phyloP scores from a whole-genome alignment of 2,329 filamentous ascomycete species.

The Fusarium sp. region DNA sequence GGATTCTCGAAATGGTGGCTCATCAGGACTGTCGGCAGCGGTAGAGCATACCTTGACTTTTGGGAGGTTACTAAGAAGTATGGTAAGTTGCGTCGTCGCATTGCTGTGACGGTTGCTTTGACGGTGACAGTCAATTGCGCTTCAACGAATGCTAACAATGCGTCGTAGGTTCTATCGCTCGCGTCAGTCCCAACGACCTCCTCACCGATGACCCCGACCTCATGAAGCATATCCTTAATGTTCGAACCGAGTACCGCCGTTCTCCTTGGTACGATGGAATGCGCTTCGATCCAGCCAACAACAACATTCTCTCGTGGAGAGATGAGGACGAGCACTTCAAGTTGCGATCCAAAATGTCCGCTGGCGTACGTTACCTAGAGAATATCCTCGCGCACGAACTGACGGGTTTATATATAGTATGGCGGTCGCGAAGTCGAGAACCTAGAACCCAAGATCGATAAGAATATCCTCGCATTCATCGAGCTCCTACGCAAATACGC shows the following conservation, averaged over 20 bases:
- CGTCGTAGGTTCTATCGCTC: constrained; percentile 46
- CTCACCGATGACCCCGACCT: constrained; percentile 53
- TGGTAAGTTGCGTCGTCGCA: constrained; percentile 37
- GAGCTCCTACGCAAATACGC: constrained; percentile 42
- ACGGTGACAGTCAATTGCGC: not conserved
- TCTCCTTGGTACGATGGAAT: constrained; percentile 59
- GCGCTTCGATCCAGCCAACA: constrained; percentile 61
- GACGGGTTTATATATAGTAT: constrained; percentile 50
- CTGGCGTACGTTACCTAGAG: constrained; percentile 51
- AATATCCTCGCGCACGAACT: not conserved
- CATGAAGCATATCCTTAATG: constrained; percentile 48
- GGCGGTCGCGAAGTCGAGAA: constrained; percentile 63
- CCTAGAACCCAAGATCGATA: constrained; percentile 61
- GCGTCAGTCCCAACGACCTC: constrained; percentile 55
- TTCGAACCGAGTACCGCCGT: constrained; percentile 48
- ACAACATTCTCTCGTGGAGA: constrained; percentile 62
- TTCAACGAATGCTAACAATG: not conserved
- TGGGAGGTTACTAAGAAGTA: constrained; percentile 50
- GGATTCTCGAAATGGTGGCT: constrained; percentile 55
- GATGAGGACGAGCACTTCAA: constrained; percentile 57
- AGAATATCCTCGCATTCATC: constrained; percentile 57
- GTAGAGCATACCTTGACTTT: constrained; percentile 49
- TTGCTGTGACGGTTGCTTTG: not conserved
- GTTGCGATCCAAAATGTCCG: constrained; percentile 60
- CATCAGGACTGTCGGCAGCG: constrained; percentile 44